These are phyloP conservation scores for Fusarium mangiferae DNA, from an alignment of 2,329 filamentous ascomycete species.

Conservation along the genomic window DNA sequence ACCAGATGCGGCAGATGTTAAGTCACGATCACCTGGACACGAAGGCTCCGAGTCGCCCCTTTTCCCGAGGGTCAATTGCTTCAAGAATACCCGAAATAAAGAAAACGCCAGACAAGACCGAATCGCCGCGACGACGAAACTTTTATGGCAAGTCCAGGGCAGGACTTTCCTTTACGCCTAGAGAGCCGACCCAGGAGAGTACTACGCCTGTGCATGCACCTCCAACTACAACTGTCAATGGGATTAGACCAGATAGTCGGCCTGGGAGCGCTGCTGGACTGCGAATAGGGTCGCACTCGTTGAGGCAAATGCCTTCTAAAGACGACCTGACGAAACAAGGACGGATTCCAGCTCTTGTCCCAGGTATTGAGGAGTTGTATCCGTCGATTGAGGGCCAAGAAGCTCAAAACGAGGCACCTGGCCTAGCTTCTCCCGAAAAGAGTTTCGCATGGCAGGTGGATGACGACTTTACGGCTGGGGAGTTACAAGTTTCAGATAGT, in stretches of 20 bases:
- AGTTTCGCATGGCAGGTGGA: conserved; percentile 67
- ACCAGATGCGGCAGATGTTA: conserved; percentile 43
- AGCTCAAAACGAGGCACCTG: conserved; percentile 6
- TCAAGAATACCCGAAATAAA: conserved; percentile 34
- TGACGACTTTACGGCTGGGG: conserved; percentile 66
- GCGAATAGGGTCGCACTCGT: conserved; percentile 16
- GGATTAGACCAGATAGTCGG: conserved; percentile 2
- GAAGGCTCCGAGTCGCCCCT: conserved; percentile 39
- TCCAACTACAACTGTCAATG: conserved; percentile 9
- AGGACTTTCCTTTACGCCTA: conserved; percentile 38
- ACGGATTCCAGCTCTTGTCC: conserved; percentile 51
- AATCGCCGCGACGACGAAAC: conserved; percentile 35
- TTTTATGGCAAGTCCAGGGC: conserved; percentile 42
- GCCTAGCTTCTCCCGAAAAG: conserved; percentile 57
- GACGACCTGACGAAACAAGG: conserved; percentile 43
- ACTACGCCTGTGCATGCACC: not conserved
- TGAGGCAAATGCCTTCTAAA: conserved; percentile 37
- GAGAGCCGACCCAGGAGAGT: conserved; percentile 20
- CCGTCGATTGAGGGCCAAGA: conserved; percentile 47
- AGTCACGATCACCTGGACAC: conserved; percentile 47
- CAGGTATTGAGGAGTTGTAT: conserved; percentile 52
- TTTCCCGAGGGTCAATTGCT: conserved; percentile 39
- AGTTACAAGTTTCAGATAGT: conserved; percentile 66
- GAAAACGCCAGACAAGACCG: conserved; percentile 27
- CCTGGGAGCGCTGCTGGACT: conserved; percentile 13